Conservation (phyloP, 306 rosid species). For the Quercus agrifolia region DNA sequence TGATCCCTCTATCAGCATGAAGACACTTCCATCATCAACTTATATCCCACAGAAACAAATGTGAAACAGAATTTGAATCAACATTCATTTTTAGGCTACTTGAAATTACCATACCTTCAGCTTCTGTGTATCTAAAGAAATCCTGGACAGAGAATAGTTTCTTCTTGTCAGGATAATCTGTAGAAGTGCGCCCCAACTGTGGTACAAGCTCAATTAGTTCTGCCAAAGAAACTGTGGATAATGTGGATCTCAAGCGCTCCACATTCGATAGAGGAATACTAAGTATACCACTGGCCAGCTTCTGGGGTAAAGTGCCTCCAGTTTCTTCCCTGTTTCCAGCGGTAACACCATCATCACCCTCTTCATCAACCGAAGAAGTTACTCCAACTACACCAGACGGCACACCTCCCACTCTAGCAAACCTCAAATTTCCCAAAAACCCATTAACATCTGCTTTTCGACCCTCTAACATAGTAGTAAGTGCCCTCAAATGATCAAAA, state of each 20-base stretch:
- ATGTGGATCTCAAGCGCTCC: slow-evolving; percentile 89
- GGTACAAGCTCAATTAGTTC: slow-evolving; percentile 92
- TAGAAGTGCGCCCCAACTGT: slow-evolving; percentile 67
- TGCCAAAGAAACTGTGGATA: slow-evolving; percentile 81
- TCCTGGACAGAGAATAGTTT: slow-evolving; percentile 87
- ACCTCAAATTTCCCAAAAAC: slow-evolving; percentile 83
- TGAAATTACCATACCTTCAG: slow-evolving; percentile 74
- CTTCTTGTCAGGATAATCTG: slow-evolving; percentile 98
- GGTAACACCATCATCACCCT: slow-evolving; percentile 44
- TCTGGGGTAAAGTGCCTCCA: slow-evolving; percentile 71
- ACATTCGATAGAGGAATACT: slow-evolving; percentile 94
- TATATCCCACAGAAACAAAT: not conserved
- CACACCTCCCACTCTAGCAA: slow-evolving; percentile 91
- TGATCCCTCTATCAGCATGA: not conserved
- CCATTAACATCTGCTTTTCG: slow-evolving; percentile 65
- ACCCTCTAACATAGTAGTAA: slow-evolving; percentile 61
- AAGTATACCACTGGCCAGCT: slow-evolving; percentile 71
- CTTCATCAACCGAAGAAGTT: slow-evolving; percentile 55
- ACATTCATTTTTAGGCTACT: slow-evolving; percentile 6
- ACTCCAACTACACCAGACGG: slow-evolving; percentile 69
- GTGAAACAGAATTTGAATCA: slow-evolving; percentile 10
- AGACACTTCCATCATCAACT: not conserved
- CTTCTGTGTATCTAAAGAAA: slow-evolving; percentile 95
- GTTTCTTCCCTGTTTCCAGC: slow-evolving; percentile 54
- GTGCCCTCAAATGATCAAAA: slow-evolving; percentile 53